These are phyloP conservation scores for Magnaporthiopsis rhizophila DNA, from an alignment of 2,329 filamentous ascomycete species.

Conservation along the genomic window DNA sequence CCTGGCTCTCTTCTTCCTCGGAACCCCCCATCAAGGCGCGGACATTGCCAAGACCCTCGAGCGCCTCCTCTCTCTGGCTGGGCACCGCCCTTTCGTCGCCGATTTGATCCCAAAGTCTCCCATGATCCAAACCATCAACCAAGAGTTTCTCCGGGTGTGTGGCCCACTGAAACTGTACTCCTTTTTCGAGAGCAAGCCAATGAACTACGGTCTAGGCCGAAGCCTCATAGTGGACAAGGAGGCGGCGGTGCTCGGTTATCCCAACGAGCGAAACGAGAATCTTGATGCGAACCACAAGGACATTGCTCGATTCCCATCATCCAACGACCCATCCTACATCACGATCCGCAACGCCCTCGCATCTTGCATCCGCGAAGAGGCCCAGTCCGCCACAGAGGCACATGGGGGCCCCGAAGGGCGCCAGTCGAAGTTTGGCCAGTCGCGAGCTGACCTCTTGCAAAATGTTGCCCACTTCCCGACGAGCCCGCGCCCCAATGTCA, in stretches of 20 bases:
- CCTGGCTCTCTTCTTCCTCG: conserved; percentile 29
- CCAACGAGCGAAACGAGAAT: conserved; percentile 18
- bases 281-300: conserved; percentile 24
- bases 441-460: too few relatives aligned
- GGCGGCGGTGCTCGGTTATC: conserved; percentile 20
- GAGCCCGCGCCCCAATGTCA: too few relatives aligned
- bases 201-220: conserved; percentile 16
- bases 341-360: conserved; percentile 20
- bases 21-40: conserved; percentile 29
- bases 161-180: conserved; percentile 20
- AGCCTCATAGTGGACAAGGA: conserved; percentile 23
- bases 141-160: conserved; percentile 22
- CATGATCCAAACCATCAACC: conserved; percentile 23
- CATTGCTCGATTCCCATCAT: conserved; percentile 19
- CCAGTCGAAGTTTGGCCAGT: too few relatives aligned
- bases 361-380: conserved; percentile 6
- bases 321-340: conserved; percentile 18
- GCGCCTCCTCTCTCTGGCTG: conserved; percentile 16
- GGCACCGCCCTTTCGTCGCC: conserved; percentile 20
- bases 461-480: too few relatives aligned
- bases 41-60: conserved; percentile 19
- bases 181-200: conserved; percentile 24
- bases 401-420: too few relatives aligned
- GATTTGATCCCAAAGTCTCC: conserved; percentile 21
- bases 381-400: conserved; percentile 1